These are phyloP conservation scores for Amanita brunnescens DNA, from an alignment of 768 basidiomycete species.

Conservation along the genomic window DNA sequence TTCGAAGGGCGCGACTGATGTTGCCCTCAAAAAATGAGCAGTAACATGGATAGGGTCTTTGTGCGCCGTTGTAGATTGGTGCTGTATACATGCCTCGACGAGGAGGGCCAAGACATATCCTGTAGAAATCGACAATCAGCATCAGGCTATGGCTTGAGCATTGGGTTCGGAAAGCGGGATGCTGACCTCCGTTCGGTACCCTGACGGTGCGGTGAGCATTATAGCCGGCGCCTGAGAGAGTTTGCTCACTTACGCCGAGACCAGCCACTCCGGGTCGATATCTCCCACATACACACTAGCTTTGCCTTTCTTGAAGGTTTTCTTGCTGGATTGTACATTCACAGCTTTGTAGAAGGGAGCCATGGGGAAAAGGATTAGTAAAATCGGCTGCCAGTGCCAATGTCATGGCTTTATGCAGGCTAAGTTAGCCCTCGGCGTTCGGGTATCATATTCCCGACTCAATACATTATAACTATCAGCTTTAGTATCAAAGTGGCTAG, in stretches of 20 bases:
- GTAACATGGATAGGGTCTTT: constrained; percentile 52
- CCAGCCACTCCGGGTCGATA: constrained; percentile 37
- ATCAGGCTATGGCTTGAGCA: not conserved
- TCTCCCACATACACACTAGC: constrained; percentile 24
- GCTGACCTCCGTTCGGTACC: constrained; percentile 45
- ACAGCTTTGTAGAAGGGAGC: constrained; percentile 32
- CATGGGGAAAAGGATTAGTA: constrained; percentile 17
- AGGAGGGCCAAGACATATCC: constrained; percentile 52
- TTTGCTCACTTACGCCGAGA: constrained; percentile 31
- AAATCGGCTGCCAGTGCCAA: too few species aligned
- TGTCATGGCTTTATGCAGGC: not conserved
- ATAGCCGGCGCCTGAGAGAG: too few species aligned
- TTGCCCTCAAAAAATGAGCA: constrained; percentile 46
- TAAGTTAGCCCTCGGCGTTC: too few species aligned
- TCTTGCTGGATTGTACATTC: constrained; percentile 13
- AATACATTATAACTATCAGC: not conserved
- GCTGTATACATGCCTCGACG: constrained; percentile 43
- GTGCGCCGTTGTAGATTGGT: constrained; percentile 40
- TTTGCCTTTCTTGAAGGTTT: constrained; percentile 8
- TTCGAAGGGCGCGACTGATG: constrained; percentile 31
- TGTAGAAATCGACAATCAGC: constrained; percentile 14
- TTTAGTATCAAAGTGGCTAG: not conserved
- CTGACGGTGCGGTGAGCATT: constrained; percentile 19
- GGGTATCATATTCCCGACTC: not conserved
- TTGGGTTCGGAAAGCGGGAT: not conserved